Conservation (phyloP, 1,139 yeast genomes). For the Yamadazyma trypodendri region DNA sequence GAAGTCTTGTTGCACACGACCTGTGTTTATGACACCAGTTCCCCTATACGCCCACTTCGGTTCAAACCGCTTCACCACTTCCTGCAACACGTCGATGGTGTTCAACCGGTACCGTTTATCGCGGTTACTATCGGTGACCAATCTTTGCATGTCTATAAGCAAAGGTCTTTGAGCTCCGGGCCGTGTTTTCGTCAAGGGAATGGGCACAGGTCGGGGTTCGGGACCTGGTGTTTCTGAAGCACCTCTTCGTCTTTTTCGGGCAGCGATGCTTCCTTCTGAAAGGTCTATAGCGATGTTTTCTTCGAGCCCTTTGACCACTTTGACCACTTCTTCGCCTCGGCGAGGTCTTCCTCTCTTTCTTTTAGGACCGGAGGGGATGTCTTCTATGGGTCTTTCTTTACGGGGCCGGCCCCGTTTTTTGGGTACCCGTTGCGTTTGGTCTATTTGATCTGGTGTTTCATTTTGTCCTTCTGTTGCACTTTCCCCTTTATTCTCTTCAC, state of each 20-base stretch:
- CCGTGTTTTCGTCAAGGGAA: constrained; percentile 23
- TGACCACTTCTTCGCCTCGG: constrained; percentile 8
- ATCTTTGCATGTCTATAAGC: constrained; percentile 28
- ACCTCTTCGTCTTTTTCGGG: constrained; percentile 2
- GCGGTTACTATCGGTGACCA: constrained; percentile 21
- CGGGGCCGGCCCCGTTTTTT: constrained; percentile 14
- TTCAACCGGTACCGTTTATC: constrained; percentile 29
- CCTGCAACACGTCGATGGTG: constrained; percentile 39
- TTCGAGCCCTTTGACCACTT: no score
- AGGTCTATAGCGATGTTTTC: constrained; percentile 2
- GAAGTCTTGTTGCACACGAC: constrained; percentile 28
- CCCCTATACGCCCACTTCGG: constrained; percentile 20
- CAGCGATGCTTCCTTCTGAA: constrained; percentile 9
- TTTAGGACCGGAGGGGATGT: constrained; percentile 5
- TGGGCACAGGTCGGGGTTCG: constrained; percentile 9
- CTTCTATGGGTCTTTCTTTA: constrained; percentile 4
- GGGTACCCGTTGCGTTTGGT: constrained; percentile 7
- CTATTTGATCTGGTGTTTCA: no score
- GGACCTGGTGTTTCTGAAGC: constrained; percentile 1
- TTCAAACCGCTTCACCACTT: constrained; percentile 28
- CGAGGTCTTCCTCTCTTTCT: constrained; percentile 18
- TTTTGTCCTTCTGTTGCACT: no score
- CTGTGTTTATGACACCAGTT: constrained; percentile 20
- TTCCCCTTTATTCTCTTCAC: no score
- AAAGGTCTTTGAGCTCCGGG: constrained; percentile 26